These are phyloP conservation scores for Myxozyma sirexii DNA, from an alignment of 805 yeast species.

Conservation along the genomic window DNA sequence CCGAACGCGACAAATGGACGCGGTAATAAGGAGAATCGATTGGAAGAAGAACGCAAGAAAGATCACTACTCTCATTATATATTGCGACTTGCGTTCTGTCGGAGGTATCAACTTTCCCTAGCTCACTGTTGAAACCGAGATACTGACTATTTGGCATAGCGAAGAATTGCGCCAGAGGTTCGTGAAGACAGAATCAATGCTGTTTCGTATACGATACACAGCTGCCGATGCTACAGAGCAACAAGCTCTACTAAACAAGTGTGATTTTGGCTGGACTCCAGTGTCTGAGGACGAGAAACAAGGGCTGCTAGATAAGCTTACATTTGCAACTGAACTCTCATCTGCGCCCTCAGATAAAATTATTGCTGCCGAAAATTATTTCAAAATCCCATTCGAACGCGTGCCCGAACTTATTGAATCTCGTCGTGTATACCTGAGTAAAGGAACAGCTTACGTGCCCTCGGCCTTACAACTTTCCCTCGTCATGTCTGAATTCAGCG, in stretches of 20 bases:
- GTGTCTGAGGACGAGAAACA: slow-evolving; percentile 65
- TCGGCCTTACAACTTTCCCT: slow-evolving; percentile 74
- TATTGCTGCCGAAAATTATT: slow-evolving; percentile 60
- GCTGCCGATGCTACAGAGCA: slow-evolving; percentile 68
- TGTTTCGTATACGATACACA: slow-evolving; percentile 74
- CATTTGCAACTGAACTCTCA: slow-evolving; percentile 52
- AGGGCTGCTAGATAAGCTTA: slow-evolving; percentile 53
- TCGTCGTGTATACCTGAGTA: slow-evolving; percentile 66
- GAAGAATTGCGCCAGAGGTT: slow-evolving; percentile 83
- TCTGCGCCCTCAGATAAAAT: slow-evolving; percentile 37
- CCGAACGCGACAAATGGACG: slow-evolving; percentile 36
- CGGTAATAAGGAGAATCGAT: slow-evolving; percentile 30
- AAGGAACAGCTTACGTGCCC: slow-evolving; percentile 84
- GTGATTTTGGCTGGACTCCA: slow-evolving; percentile 72
- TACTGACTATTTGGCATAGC: too few relatives aligned
- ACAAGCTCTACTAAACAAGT: slow-evolving; percentile 54
- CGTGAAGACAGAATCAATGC: slow-evolving; percentile 68
- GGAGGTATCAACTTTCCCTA: too few relatives aligned
- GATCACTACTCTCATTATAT: slow-evolving; percentile 94
- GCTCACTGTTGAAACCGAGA: too few relatives aligned
- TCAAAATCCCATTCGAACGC: slow-evolving; percentile 84
- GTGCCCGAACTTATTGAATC: slow-evolving; percentile 75
- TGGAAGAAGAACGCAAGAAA: slow-evolving; percentile 68
- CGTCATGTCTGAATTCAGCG: slow-evolving; percentile 67
- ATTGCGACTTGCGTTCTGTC: slow-evolving; percentile 84